These are phyloP conservation scores for Starmerella scarabaei DNA, from an alignment of 805 yeast genomes.

Conservation along the genomic window DNA sequence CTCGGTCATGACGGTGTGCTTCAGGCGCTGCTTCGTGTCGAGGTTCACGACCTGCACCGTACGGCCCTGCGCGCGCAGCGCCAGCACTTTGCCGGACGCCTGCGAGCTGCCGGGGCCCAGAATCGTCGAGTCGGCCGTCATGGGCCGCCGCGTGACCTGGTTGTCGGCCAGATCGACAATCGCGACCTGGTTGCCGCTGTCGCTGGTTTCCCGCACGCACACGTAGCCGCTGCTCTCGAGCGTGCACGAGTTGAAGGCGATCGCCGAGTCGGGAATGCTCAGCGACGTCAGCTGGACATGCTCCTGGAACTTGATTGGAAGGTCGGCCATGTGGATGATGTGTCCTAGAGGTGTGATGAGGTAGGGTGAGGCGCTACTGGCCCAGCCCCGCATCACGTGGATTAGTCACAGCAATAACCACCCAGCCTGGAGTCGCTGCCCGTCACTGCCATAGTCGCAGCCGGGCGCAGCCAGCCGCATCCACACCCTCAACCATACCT, in stretches of 20 bases:
- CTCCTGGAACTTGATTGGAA: conserved; percentile 95
- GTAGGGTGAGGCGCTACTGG: neutral
- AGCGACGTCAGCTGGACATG: conserved; percentile 74
- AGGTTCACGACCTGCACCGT: conserved; percentile 85
- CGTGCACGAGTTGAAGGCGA: conserved; percentile 89
- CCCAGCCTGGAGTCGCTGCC: neutral
- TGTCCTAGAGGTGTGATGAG: neutral
- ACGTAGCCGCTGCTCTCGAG: conserved; percentile 86
- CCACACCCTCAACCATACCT: no score
- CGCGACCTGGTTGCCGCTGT: conserved; percentile 64
- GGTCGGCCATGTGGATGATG: conserved; percentile 49
- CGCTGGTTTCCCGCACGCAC: conserved; percentile 39
- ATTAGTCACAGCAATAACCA: neutral
- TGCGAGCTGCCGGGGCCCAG: conserved; percentile 59
- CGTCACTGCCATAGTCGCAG: conserved; percentile 1
- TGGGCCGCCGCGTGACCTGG: conserved; percentile 73
- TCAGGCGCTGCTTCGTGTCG: conserved; percentile 73
- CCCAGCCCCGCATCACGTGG: neutral
- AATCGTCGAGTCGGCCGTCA: conserved; percentile 95
- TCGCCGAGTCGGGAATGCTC: conserved; percentile 72
- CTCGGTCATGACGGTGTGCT: conserved; percentile 71
- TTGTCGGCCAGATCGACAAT: conserved; percentile 75
- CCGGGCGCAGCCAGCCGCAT: no score
- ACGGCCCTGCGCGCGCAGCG: conserved; percentile 91
- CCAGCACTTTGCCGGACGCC: conserved; percentile 54